phyloP scores from a whole-genome alignment of 2,329 filamentous ascomycete genomes.

The Sphaerulina populicola region DNA sequence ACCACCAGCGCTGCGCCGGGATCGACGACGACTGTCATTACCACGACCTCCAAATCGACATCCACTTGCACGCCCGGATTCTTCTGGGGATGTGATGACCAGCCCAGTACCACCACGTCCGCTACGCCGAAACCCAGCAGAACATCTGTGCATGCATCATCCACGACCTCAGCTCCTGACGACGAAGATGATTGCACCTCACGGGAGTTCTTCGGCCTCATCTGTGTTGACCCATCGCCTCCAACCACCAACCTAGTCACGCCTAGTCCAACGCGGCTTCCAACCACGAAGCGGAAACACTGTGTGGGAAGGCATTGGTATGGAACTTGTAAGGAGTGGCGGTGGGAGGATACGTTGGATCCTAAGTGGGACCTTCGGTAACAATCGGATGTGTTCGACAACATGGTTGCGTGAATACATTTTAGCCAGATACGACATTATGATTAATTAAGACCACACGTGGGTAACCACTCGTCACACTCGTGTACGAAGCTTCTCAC shows the following conservation, averaged over 20 bases:
- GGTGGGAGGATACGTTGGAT: constrained; percentile 11
- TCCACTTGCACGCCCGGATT: constrained; percentile 87
- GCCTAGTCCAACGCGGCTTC: constrained; percentile 14
- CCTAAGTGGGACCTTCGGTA: constrained; percentile 16
- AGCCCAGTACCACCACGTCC: constrained; percentile 35
- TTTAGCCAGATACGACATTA: not conserved
- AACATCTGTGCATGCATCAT: constrained; percentile 10
- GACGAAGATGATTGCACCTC: constrained; percentile 19
- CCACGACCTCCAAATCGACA: constrained; percentile 53
- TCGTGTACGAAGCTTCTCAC: not conserved
- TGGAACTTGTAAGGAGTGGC: constrained; percentile 23
- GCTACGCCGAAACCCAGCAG: constrained; percentile 15
- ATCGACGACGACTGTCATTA: constrained; percentile 18
- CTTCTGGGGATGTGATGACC: constrained; percentile 66
- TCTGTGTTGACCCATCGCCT: constrained; percentile 27
- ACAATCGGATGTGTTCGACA: not conserved
- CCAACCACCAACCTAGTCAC: constrained; percentile 10
- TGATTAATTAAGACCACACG: not conserved
- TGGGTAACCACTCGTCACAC: too few relatives aligned
- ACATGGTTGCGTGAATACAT: not conserved
- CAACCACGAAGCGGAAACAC: constrained; percentile 17
- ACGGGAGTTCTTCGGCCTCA: constrained; percentile 27
- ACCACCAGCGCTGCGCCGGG: constrained; percentile 22
- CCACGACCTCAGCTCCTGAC: not conserved
- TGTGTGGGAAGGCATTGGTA: constrained; percentile 25